Conservation (phyloP, 2,329 filamentous ascomycete genomes). For the Diaporthe vexans region DNA sequence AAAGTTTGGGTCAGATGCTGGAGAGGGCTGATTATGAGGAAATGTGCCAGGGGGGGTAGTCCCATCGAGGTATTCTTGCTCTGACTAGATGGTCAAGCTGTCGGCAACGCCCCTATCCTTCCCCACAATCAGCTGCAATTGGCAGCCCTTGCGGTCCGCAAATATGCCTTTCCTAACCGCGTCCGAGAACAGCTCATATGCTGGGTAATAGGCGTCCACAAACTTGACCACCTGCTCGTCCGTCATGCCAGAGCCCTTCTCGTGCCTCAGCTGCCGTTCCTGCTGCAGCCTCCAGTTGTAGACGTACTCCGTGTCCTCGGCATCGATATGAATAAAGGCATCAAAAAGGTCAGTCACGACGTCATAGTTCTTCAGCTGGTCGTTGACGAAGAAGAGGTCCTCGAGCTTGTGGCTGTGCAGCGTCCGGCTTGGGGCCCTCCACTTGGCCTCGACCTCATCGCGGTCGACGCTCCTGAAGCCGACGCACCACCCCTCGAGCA, state of each 20-base stretch:
- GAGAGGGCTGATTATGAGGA: not conserved
- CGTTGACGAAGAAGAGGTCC: slow-evolving; percentile 66
- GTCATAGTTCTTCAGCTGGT: slow-evolving; percentile 62
- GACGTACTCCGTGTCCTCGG: slow-evolving; percentile 80
- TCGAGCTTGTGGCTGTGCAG: slow-evolving; percentile 63
- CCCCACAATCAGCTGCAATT: slow-evolving; percentile 74
- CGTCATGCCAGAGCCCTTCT: slow-evolving; percentile 83
- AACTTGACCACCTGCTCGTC: slow-evolving; percentile 84
- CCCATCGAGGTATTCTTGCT: not conserved
- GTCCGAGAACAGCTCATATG: slow-evolving; percentile 78
- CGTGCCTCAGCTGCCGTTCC: slow-evolving; percentile 76
- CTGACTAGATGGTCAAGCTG: slow-evolving; percentile 47
- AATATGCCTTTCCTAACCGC: slow-evolving; percentile 71
- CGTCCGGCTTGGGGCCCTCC: slow-evolving; percentile 64
- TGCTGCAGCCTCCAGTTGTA: slow-evolving; percentile 89
- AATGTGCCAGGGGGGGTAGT: not conserved
- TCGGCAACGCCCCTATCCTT: slow-evolving; percentile 72
- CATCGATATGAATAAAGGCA: slow-evolving; percentile 74
- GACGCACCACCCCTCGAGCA: slow-evolving; percentile 93
- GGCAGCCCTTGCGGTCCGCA: slow-evolving; percentile 61
- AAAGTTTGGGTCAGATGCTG: not conserved
- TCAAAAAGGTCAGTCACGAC: slow-evolving; percentile 64
- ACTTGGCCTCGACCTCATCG: slow-evolving; percentile 64
- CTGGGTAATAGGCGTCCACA: slow-evolving; percentile 77
- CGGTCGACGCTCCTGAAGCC: slow-evolving; percentile 78